phyloP scores from a whole-genome alignment of 1,284 basidiomycete genomes.

The Pseudozyma thailandica region DNA sequence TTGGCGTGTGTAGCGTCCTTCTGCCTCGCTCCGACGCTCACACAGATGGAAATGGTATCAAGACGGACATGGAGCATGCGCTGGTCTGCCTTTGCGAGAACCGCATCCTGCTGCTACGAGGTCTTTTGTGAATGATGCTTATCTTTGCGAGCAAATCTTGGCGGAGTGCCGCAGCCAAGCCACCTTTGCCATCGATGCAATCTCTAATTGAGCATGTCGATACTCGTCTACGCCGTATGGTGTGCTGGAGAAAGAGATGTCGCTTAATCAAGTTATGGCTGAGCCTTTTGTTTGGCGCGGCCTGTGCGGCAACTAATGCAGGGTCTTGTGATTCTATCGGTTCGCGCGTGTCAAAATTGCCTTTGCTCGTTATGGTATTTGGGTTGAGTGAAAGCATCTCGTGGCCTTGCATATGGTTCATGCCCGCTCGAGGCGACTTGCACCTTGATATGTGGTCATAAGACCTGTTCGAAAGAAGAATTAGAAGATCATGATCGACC shows the following conservation, averaged over 20 bases:
- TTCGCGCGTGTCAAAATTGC: background rate
- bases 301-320: slow-evolving; percentile 9
- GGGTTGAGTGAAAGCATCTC: slow-evolving; percentile 2
- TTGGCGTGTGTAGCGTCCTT: slow-evolving; percentile 24
- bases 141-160: background rate
- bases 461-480: background rate
- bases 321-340: slow-evolving; percentile 27
- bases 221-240: too few relatives aligned
- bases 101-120: slow-evolving; percentile 27
- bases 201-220: too few relatives aligned
- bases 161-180: background rate
- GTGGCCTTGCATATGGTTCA: slow-evolving; percentile 19
- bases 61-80: slow-evolving; percentile 8
- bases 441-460: background rate
- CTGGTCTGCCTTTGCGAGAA: slow-evolving; percentile 47
- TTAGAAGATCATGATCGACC: slow-evolving; percentile 9
- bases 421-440: background rate
- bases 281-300: too few relatives aligned
- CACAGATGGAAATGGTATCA: background rate
- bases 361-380: too few relatives aligned
- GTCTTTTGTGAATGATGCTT: slow-evolving; percentile 20
- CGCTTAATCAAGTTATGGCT: too few relatives aligned
- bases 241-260: too few relatives aligned
- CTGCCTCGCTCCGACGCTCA: background rate
- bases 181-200: too few relatives aligned